phyloP scores from a whole-genome alignment of 2,329 filamentous ascomycete genomes.

The Fusarium dimerum region DNA sequence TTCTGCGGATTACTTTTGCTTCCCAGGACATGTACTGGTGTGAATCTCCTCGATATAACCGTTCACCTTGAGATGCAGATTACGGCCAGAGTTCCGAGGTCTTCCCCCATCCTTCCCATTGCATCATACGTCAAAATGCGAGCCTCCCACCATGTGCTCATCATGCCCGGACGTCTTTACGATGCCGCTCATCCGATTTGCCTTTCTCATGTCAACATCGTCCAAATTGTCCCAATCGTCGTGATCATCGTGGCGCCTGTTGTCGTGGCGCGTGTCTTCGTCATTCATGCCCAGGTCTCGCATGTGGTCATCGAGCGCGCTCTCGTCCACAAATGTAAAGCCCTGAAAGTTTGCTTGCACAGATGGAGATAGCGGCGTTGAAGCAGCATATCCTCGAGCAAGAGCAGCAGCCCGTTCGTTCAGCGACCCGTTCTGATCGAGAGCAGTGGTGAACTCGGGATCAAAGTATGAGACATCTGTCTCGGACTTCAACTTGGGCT shows the following conservation, averaged over 20 bases:
- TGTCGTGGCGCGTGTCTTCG: constrained; percentile 62
- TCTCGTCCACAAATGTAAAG: constrained; percentile 99
- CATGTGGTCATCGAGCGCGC: constrained; percentile 87
- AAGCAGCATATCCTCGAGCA: constrained; percentile 82
- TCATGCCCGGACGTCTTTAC: constrained; percentile 59
- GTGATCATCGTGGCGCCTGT: constrained; percentile 41
- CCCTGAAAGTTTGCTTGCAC: constrained; percentile 98
- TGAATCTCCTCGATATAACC: constrained; percentile 16
- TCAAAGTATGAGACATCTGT: constrained; percentile 98
- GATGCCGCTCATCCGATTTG: constrained; percentile 66
- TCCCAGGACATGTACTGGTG: constrained; percentile 21
- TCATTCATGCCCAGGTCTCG: constrained; percentile 50
- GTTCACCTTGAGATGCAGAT: too few relatives aligned
- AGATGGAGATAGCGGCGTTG: constrained; percentile 88
- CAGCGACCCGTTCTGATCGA: constrained; percentile 82
- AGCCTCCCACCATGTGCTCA: constrained; percentile 63
- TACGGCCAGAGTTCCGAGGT: too few relatives aligned
- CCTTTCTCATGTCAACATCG: constrained; percentile 52
- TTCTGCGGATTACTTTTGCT: constrained; percentile 32
- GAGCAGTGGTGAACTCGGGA: constrained; percentile 93
- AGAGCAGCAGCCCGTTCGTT: constrained; percentile 89
- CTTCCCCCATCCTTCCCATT: constrained; percentile 15
- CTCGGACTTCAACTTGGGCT: constrained; percentile 93
- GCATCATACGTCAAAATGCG: constrained; percentile 63
- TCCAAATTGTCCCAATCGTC: constrained; percentile 62